Evolutionary conservation across 352 stramenopile species (phyloP), one percentile per base, ranked within the genome.

Genomic region (Globisporangium spiculum): DNA sequence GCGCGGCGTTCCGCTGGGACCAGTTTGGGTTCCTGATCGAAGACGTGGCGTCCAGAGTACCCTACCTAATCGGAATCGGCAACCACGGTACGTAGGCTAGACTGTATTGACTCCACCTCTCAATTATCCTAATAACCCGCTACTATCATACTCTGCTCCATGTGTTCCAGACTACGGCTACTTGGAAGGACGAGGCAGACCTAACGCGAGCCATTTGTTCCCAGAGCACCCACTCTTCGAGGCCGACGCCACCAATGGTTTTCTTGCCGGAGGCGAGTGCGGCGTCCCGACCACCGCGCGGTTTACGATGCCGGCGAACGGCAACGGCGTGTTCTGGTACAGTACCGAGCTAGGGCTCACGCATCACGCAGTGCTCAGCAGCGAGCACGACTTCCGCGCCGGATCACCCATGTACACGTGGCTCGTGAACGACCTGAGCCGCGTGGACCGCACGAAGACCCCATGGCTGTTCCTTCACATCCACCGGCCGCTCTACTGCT

Each of bases 21-120:
- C 80, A 94, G 53, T 93, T 91, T 52, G 78, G 89, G 18, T 65
- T 87, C 34, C 78, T 97, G 63, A 94, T 97, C 68, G 67, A 95
- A 68, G 79, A 83, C 4, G 82, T 88, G 58, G 80, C 90, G 8
- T 79, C 85, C 8, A 74, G 77, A 20, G 76, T 97, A 2, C 87
- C 92, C 1, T 87, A 96, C 46, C 89, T 97, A 83, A 79, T 97
- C 30, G 73, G 62, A 16, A 69, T 87, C 1, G 78, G 80, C 12
- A 89, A 89, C 50, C 75, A 87, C 67, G 80, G 60, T 63, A 36
- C 41, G 63, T 57, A 55, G 2, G 20, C 20, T 53, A 5, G 36
- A 38, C 32, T n/a, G 18, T 24, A 24, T n/a, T 12, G 44, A 24
- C 44, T 52, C 14, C 14, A 48, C 4, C 38, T 18, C 36, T 16